Conservation (phyloP, 345 rosid genomes). For the Cardamine occulta region DNA sequence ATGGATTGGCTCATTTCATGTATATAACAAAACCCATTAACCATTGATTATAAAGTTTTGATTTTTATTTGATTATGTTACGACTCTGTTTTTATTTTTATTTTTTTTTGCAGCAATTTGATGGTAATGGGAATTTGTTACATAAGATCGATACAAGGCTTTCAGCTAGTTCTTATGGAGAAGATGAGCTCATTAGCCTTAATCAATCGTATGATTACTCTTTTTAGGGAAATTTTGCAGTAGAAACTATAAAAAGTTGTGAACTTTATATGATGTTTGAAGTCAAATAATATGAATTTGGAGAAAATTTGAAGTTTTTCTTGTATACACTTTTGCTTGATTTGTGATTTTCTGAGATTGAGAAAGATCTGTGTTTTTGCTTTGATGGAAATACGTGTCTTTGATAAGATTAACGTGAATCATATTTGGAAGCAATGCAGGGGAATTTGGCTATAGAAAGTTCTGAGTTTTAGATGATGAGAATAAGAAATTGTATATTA, state of each 20-base stretch:
- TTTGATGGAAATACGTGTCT: not conserved
- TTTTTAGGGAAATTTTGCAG: not conserved
- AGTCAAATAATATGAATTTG: no score
- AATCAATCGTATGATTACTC: conserved; percentile 80
- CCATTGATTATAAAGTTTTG: not conserved
- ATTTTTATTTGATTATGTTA: not conserved
- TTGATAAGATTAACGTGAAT: not conserved
- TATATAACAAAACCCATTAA: conserved; percentile 14
- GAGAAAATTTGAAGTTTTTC: not conserved
- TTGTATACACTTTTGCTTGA: not conserved
- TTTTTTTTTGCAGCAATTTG: conserved; percentile 72
- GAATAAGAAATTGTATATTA: not conserved
- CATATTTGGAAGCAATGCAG: not conserved
- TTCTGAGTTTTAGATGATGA: not conserved
- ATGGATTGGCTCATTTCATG: conserved; percentile 88
- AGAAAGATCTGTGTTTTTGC: not conserved
- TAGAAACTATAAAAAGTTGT: no score
- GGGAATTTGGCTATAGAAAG: not conserved
- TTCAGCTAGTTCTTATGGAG: conserved; percentile 80
- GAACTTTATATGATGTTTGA: no score
- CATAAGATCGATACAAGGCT: conserved; percentile 75
- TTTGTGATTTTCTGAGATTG: no score
- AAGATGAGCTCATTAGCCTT: conserved; percentile 83
- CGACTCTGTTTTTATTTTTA: not conserved
- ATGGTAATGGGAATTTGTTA: conserved; percentile 64